These are phyloP conservation scores for Colletotrichum tanaceti DNA, from an alignment of 2,329 filamentous ascomycete genomes.

Conservation along the genomic window DNA sequence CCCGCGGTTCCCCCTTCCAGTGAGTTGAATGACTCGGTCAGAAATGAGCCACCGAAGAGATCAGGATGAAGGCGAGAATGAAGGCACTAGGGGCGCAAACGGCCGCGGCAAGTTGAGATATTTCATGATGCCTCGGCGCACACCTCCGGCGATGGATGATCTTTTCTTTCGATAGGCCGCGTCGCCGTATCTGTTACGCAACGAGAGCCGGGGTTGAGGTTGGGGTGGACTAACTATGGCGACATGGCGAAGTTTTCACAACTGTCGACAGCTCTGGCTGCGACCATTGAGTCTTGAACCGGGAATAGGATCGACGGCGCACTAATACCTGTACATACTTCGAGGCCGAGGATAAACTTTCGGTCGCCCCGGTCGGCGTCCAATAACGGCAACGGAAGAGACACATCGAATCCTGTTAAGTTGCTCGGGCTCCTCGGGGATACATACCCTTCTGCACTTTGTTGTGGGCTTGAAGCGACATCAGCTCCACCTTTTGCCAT, in stretches of 20 bases:
- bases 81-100: neutral
- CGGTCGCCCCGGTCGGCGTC: neutral
- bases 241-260: conserved; percentile 9
- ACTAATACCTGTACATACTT: no score
- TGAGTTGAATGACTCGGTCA: neutral
- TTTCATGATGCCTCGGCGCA: neutral
- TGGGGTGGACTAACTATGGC: conserved; percentile 16
- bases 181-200: conserved; percentile 9
- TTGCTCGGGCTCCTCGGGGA: no score
- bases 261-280: neutral
- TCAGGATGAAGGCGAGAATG: no score
- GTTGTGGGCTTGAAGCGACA: neutral
- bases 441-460: neutral
- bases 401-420: neutral
- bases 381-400: neutral
- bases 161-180: neutral
- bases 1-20: no score
- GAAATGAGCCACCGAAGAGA: neutral
- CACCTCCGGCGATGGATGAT: no score
- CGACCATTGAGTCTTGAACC: no score
- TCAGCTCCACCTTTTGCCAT: neutral
- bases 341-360: neutral
- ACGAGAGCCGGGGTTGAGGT: neutral
- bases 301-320: neutral
- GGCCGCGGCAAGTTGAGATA: neutral